Base-by-base conservation (phyloP, 441 rosid genomes). In the Macaranga tanarius region DNA sequence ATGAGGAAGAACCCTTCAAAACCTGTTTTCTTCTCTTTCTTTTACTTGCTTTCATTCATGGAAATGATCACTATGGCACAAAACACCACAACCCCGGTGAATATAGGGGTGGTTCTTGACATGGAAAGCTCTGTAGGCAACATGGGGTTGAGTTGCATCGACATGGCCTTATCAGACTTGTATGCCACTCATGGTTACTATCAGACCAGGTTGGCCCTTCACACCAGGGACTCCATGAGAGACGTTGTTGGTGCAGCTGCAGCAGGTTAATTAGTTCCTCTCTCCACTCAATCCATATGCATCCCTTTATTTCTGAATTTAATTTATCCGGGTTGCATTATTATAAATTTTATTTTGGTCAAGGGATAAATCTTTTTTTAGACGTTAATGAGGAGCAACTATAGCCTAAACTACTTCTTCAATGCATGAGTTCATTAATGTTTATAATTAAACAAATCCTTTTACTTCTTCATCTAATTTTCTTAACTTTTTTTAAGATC, bases 101-200 rank as follows among this genome's bases (percentile, higher is more conserved):
- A 89, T 3, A 86, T 87, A 50, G 97, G 95, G 0, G 85, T 86
- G 66, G 80, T 86, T 79, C 79, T 87, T 17, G 88, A 91, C 79
- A n/a, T 78, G 56, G 73, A 77, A 20, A 45, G 45, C 0, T 10
- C 2, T 12, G 31, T 62, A 26, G 86, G 84, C 47, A 82, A 85
- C 65, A 75, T 80, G 31, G 79, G 74, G 1, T 72, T 81, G 84
- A 85, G 86, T 31, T 85, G 90, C 75, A 86, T 89, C 5, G 68
- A 84, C 67, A 80, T 88, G 82, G 78, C 94, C 19, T 80, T 89
- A 38, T 80, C 87, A 0, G 92, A 90, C 19, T 86, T 91, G 62
- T 91, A 89, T 19, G 38, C 72, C 15, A n/a, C 72, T 7, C 76
- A 84, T 70, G 45, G 50, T 47, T 42, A 59, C 63, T 88, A 77